Percentiles rank a stretch among this genome's conserved stretches.
Conservation (phyloP, 2,329 filamentous ascomycete genomes). For the Phaeosphaeria sp. region DNA sequence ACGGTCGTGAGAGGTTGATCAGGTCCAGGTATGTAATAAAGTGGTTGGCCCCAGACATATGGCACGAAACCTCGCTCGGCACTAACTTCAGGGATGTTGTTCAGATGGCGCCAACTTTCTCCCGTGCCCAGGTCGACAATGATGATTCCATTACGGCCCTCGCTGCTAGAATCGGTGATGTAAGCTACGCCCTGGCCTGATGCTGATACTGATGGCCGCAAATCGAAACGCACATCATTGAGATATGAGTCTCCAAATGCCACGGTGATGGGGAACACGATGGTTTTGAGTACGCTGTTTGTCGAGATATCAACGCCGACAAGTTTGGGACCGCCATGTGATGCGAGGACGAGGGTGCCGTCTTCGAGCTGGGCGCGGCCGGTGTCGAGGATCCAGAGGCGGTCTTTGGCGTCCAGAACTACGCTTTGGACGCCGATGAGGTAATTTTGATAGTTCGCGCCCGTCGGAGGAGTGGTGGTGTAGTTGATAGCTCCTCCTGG, state of each 20-base stretch:
- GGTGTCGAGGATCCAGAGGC: conserved; percentile 62
- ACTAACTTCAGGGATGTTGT: conserved; percentile 50
- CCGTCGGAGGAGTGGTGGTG: conserved; percentile 53
- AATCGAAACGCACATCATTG: conserved; percentile 62
- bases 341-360: conserved; percentile 53
- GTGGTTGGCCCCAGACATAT: conserved; percentile 56
- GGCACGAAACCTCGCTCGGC: conserved; percentile 55
- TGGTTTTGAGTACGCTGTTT: conserved; percentile 57
- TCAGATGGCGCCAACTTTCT: conserved; percentile 58
- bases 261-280: conserved; percentile 57
- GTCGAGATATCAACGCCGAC: conserved; percentile 56
- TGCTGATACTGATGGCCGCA: conserved; percentile 50
- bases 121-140: conserved; percentile 59
- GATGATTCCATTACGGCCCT: conserved; percentile 58
- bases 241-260: conserved; percentile 58
- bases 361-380: conserved; percentile 54
- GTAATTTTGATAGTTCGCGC: conserved; percentile 57
- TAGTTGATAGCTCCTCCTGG: conserved; percentile 60
- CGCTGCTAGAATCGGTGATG: conserved; percentile 58
- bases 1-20: conserved; percentile 47
- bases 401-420: conserved; percentile 58
- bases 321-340: conserved; percentile 59
- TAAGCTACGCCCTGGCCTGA: conserved; percentile 58
- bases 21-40: conserved; percentile 51
- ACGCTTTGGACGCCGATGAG: conserved; percentile 61